These are phyloP conservation scores for Hypoxylon fuscum DNA, from an alignment of 495 filamentous ascomycete genomes.

Conservation along the genomic window DNA sequence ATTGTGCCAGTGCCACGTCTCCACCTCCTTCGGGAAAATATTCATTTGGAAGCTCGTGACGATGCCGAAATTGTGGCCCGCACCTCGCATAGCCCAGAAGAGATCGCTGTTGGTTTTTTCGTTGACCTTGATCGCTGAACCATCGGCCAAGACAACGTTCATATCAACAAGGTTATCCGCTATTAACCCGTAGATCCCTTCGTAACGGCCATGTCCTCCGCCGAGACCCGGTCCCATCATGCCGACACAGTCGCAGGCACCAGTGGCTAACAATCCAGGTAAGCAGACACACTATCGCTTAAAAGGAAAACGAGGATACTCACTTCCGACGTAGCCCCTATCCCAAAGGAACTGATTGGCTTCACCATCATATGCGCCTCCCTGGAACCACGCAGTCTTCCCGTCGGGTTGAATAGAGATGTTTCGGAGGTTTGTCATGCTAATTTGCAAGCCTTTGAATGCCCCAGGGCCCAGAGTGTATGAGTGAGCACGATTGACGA, in stretches of 20 bases:
- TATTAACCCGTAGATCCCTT: constrained; percentile 63
- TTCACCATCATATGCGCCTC: constrained; percentile 28
- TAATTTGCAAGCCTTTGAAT: constrained; percentile 16
- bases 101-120: constrained; percentile 50
- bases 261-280: constrained; percentile 51
- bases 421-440: background rate
- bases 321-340: constrained; percentile 47
- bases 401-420: constrained; percentile 10
- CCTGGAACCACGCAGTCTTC: constrained; percentile 36
- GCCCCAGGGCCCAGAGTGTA: constrained; percentile 43
- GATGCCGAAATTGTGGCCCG: constrained; percentile 66
- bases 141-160: constrained; percentile 61
- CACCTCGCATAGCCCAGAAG: constrained; percentile 62
- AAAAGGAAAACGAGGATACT: no score
- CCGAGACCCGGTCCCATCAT: constrained; percentile 64
- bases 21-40: constrained; percentile 38
- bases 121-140: constrained; percentile 48
- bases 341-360: constrained; percentile 39
- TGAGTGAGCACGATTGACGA: constrained; percentile 58
- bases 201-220: constrained; percentile 66
- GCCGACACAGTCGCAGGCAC: constrained; percentile 63
- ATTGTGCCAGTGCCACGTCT: constrained; percentile 51
- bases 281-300: background rate
- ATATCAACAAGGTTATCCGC: constrained; percentile 57
- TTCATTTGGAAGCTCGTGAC: constrained; percentile 48